These are phyloP conservation scores for Ensete ventricosum DNA, from an alignment of 176 grass and related monocot genomes.

Conservation along the genomic window DNA sequence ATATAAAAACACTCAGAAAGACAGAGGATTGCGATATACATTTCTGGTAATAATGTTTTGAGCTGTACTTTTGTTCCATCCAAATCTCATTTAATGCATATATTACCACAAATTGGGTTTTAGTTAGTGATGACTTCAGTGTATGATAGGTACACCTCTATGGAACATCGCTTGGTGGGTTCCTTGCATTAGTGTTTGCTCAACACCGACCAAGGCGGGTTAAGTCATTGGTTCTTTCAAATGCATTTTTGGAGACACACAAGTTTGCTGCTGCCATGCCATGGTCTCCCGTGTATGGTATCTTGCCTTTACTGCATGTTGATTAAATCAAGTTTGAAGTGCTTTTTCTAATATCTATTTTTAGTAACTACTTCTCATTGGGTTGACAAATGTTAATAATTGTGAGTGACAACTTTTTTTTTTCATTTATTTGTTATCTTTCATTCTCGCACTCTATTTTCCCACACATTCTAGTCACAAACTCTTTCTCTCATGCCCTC, in stretches of 20 bases:
- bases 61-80: too few species aligned
- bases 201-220: slow-evolving; percentile 85
- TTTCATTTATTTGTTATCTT: too few species aligned
- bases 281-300: slow-evolving; percentile 87
- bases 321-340: slow-evolving; percentile 1
- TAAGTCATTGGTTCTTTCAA: slow-evolving; percentile 89
- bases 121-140: neutral
- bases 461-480: too few species aligned
- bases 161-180: slow-evolving; percentile 98
- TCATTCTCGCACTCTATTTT: too few species aligned
- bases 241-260: slow-evolving; percentile 88
- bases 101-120: neutral
- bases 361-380: neutral
- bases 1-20: too few species aligned
- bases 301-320: slow-evolving; percentile 14
- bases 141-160: slow-evolving; percentile 71
- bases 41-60: too few species aligned
- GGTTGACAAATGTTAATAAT: neutral
- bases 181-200: slow-evolving; percentile 91
- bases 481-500: too few species aligned
- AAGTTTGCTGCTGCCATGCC: slow-evolving; percentile 91
- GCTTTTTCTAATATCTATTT: neutral
- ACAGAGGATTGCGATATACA: too few species aligned
- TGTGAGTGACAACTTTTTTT: neutral
- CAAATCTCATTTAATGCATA: neutral